These are phyloP conservation scores for Fraxinus cuspidata DNA, from an alignment of 257 asterid genomes.

Conservation along the genomic window DNA sequence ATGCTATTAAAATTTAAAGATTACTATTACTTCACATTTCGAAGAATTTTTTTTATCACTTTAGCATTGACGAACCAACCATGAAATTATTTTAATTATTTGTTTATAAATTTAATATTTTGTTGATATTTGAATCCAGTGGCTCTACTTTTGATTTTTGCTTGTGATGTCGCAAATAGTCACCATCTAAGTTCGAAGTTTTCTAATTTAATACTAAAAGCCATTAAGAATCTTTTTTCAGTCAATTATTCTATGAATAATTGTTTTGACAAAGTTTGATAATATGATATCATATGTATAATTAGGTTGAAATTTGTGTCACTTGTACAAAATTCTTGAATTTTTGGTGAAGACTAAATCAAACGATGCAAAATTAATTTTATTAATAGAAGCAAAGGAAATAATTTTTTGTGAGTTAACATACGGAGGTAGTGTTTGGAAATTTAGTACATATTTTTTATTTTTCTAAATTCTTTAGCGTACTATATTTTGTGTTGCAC, in stretches of 20 bases:
- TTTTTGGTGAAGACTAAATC: not conserved
- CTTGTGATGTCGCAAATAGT: constrained; percentile 38
- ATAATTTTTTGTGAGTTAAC: not conserved
- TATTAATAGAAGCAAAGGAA: not conserved
- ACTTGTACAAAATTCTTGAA: constrained; percentile 16
- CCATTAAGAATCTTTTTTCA: not conserved
- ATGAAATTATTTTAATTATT: constrained; percentile 16
- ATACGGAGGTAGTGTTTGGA: no score
- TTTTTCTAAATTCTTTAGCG: no score
- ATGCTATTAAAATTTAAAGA: no score
- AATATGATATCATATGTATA: constrained; percentile 3
- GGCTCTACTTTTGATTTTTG: not conserved
- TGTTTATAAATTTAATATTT: constrained; percentile 4
- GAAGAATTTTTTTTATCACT: no score
- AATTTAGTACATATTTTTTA: no score
- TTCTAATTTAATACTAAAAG: constrained; percentile 25
- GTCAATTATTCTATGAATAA: not conserved
- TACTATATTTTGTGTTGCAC: no score
- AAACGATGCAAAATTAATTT: not conserved
- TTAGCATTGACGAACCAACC: constrained; percentile 12
- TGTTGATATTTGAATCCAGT: constrained; percentile 16
- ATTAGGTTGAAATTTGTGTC: constrained; percentile 22
- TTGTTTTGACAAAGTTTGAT: constrained; percentile 21
- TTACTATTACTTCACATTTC: not conserved
- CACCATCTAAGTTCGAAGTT: constrained; percentile 21